phyloP scores from a whole-genome alignment of 768 basidiomycete genomes.

The Suillus hirtellus region DNA sequence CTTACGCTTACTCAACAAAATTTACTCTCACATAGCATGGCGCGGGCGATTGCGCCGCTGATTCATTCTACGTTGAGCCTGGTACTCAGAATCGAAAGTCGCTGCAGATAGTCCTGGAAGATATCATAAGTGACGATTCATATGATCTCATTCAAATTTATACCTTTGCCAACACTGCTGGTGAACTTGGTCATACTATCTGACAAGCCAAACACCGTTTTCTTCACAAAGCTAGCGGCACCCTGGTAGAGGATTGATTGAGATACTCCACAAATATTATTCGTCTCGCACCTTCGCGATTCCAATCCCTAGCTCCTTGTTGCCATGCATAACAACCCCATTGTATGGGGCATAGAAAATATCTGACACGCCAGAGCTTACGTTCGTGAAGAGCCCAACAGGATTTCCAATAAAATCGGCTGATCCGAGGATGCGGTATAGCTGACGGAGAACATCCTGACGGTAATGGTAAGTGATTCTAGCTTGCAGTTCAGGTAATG shows the following conservation, averaged over 20 bases:
- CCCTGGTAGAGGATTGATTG: slow-evolving; percentile 53
- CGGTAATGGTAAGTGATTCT: slow-evolving; percentile 91
- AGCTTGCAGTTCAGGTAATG: slow-evolving; percentile 77
- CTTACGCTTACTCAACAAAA: neutral
- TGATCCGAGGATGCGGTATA: slow-evolving; percentile 96
- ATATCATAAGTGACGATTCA: slow-evolving; percentile 2
- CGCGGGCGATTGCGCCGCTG: slow-evolving; percentile 93
- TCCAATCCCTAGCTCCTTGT: slow-evolving; percentile 89
- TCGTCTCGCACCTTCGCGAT: slow-evolving; percentile 74
- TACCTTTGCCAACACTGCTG: slow-evolving; percentile 95
- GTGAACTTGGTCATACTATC: slow-evolving; percentile 99
- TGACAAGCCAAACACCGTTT: slow-evolving; percentile 94
- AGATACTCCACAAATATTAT: neutral
- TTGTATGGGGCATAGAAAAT: slow-evolving; percentile 99
- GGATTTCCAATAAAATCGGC: slow-evolving; percentile 97
- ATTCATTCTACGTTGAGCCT: slow-evolving; percentile 81
- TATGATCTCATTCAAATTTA: neutral
- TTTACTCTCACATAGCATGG: slow-evolving; percentile 77
- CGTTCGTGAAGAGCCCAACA: slow-evolving; percentile 96
- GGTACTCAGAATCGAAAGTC: slow-evolving; percentile 95
- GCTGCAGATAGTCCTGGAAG: slow-evolving; percentile 86
- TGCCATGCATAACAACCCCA: slow-evolving; percentile 94
- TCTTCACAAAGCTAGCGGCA: slow-evolving; percentile 97
- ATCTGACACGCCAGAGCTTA: slow-evolving; percentile 96
- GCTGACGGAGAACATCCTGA: slow-evolving; percentile 88